Conservation (phyloP, 1,139 yeast genomes). For the Saccharomyces hybrid region DNA sequence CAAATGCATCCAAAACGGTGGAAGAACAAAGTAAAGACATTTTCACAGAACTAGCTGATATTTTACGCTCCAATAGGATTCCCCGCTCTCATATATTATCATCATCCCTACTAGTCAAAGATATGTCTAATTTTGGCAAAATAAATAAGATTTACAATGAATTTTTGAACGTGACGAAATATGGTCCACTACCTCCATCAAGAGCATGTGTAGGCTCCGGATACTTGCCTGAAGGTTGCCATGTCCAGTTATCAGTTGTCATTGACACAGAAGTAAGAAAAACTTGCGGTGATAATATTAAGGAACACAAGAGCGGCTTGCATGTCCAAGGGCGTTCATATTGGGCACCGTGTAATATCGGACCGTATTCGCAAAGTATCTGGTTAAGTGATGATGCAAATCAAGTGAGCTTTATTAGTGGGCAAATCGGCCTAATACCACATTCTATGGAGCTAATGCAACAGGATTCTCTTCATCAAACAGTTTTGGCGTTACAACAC, state of each 20-base stretch:
- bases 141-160: conserved; percentile 55
- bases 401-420: conserved; percentile 61
- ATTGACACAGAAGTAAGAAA: conserved; percentile 26
- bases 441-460: conserved; percentile 45
- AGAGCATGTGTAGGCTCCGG: conserved; percentile 71
- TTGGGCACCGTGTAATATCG: conserved; percentile 98
- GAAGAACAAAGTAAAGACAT: conserved; percentile 44
- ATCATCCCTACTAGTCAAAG: conserved; percentile 50
- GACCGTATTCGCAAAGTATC: conserved; percentile 89
- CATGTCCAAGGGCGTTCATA: conserved; percentile 88
- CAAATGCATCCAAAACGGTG: conserved; percentile 30
- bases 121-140: conserved; percentile 55
- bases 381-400: conserved; percentile 39
- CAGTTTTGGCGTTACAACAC: conserved; percentile 63
- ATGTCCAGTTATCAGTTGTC: conserved; percentile 54
- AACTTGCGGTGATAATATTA: conserved; percentile 5
- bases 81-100: conserved; percentile 37
- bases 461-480: conserved; percentile 33
- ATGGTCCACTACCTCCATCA: conserved; percentile 69
- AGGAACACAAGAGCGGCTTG: conserved; percentile 48
- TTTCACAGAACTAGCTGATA: conserved; percentile 37
- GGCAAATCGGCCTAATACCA: conserved; percentile 86
- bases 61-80: conserved; percentile 31
- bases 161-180: conserved; percentile 37
- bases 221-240: conserved; percentile 33